These are phyloP conservation scores for Xylaria sp. DNA, from an alignment of 2,329 filamentous ascomycete species.

Conservation along the genomic window DNA sequence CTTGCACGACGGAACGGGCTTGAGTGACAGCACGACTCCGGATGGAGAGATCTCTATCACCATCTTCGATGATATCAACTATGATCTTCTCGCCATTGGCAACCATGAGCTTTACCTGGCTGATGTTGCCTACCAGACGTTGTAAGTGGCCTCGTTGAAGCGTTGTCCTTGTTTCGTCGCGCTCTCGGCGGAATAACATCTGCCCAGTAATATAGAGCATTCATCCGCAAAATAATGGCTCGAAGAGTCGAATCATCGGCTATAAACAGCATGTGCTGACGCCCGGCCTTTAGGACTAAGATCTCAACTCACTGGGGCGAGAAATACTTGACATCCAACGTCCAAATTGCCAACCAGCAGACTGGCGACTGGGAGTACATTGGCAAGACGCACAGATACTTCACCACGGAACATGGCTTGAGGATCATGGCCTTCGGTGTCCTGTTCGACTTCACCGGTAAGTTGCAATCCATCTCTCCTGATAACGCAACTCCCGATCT, in stretches of 20 bases:
- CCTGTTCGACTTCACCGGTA: constrained; percentile 46
- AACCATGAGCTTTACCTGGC: constrained; percentile 61
- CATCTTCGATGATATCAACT: constrained; percentile 39
- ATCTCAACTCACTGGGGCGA: constrained; percentile 53
- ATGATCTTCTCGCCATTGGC: constrained; percentile 41
- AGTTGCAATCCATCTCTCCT: constrained; percentile 32
- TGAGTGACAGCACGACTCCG: constrained; percentile 54
- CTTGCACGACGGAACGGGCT: constrained; percentile 60
- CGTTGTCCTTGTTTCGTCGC: background rate
- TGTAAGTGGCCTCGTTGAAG: constrained; percentile 26
- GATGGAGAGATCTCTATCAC: constrained; percentile 51
- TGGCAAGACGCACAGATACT: constrained; percentile 41
- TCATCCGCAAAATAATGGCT: background rate
- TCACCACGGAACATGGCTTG: constrained; percentile 39
- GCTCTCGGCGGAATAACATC: background rate
- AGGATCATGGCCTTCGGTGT: constrained; percentile 43
- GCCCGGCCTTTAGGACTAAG: constrained; percentile 32
- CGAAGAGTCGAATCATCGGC: background rate
- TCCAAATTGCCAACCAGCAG: constrained; percentile 38
- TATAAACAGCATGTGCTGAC: background rate
- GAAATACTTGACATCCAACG: constrained; percentile 42
- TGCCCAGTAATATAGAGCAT: background rate
- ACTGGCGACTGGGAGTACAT: constrained; percentile 39
- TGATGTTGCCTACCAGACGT: constrained; percentile 57
- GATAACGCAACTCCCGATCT: constrained; percentile 33